Percentiles rank a stretch among this genome's conserved stretches.
Evolutionary conservation across 2,329 filamentous ascomycete genomes (phyloP).

Genomic region (Juglanconis juglandina): DNA sequence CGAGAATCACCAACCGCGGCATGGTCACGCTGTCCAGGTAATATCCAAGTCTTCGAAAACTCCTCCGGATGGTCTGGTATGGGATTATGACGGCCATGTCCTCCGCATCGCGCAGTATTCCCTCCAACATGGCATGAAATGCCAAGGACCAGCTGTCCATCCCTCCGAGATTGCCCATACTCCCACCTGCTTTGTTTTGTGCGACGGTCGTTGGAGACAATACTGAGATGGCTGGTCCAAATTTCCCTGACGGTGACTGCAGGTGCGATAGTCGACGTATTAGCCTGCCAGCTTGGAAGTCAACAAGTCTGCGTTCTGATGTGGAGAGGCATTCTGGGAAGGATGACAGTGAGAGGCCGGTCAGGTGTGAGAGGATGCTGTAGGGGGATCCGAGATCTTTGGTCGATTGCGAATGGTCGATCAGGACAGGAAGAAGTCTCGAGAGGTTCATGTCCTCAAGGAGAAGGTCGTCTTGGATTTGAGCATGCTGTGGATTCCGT

Average conservation of each 20-base stretch:
- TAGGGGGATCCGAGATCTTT: slow-evolving; percentile 34
- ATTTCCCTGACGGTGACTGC: slow-evolving; percentile 43
- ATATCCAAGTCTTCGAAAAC: slow-evolving; percentile 47
- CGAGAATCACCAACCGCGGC: slow-evolving; percentile 52
- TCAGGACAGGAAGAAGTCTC: slow-evolving; percentile 36
- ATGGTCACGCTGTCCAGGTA: slow-evolving; percentile 50
- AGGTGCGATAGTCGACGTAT: slow-evolving; percentile 42
- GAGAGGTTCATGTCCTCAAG: slow-evolving; percentile 23
- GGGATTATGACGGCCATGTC: slow-evolving; percentile 56
- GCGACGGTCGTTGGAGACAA: slow-evolving; percentile 22
- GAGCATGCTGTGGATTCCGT: not conserved
- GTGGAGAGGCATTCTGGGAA: slow-evolving; percentile 31
- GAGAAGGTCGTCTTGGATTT: not conserved
- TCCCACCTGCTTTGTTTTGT: slow-evolving; percentile 8
- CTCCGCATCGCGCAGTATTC: slow-evolving; percentile 56
- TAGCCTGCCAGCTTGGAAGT: slow-evolving; percentile 47
- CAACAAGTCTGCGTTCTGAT: slow-evolving; percentile 34
- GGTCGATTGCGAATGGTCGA: slow-evolving; percentile 33
- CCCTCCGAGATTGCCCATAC: slow-evolving; percentile 18
- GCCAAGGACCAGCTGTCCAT: slow-evolving; percentile 51
- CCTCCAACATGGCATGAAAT: slow-evolving; percentile 56
- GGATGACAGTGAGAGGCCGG: slow-evolving; percentile 36
- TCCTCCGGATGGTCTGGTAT: slow-evolving; percentile 51
- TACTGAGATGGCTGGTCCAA: slow-evolving; percentile 43
- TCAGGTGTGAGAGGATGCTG: slow-evolving; percentile 38